phyloP scores from a whole-genome alignment of 140 eudicot genomes.

The Erigeron philadelphicus region DNA sequence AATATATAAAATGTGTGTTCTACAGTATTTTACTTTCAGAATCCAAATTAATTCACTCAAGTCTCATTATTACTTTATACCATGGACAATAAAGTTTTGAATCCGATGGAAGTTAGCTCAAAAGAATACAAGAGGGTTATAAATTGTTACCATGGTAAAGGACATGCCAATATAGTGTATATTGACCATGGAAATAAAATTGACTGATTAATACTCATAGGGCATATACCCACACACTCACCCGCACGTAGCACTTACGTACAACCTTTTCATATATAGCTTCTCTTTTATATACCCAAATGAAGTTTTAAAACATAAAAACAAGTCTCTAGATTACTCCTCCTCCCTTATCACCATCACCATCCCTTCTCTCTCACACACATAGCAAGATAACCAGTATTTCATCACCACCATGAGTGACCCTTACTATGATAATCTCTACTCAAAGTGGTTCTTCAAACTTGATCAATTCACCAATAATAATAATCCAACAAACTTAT shows the following conservation, averaged over 20 bases:
- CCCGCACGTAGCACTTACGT: conserved; percentile 35
- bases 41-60: too few relatives aligned
- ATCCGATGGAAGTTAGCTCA: not conserved
- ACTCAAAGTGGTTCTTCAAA: conserved; percentile 54
- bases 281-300: conserved; percentile 27
- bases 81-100: not conserved
- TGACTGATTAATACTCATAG: conserved; percentile 18
- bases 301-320: conserved; percentile 22
- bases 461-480: conserved; percentile 31
- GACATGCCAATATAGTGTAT: conserved; percentile 25
- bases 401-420: conserved; percentile 57
- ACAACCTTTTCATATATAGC: conserved; percentile 26
- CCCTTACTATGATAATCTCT: conserved; percentile 58
- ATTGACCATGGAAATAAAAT: conserved; percentile 27
- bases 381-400: conserved; percentile 20
- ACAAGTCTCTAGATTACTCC: conserved; percentile 36
- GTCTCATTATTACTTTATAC: not conserved
- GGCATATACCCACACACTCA: conserved; percentile 33
- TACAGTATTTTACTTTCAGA: too few relatives aligned
- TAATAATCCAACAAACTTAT: conserved; percentile 25
- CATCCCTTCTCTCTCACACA: conserved; percentile 26
- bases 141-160: conserved; percentile 9
- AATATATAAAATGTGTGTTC: too few relatives aligned
- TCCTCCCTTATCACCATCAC: conserved; percentile 37
- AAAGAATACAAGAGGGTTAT: conserved; percentile 3